Evolutionary conservation across 2,329 filamentous ascomycete species (phyloP), one percentile per base, ranked within the genome.

Genomic region (Hortaea sp.): DNA sequence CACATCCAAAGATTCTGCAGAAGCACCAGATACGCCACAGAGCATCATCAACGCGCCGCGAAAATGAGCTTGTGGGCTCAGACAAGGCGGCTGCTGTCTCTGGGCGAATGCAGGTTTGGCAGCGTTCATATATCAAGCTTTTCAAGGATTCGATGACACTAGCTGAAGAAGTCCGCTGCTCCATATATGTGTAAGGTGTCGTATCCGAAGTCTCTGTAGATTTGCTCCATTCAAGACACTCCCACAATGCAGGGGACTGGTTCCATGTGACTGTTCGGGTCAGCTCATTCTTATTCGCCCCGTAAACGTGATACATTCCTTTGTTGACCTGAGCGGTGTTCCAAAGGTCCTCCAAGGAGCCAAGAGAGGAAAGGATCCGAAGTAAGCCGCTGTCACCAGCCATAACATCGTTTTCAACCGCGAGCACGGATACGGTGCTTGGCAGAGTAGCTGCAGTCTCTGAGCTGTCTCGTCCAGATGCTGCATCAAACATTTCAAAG

Each of bases 11-110:
- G 30, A 81, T 74, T 45, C 72, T 73, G 61, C 78, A 82, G 61
- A 82, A 83, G 0, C 74, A 79, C 78, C 79, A 82, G 29, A 83
- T 75, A 2, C 79, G 74, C 77, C 78, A 82, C 41, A 82, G 71
- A 0, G 79, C 78, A 59, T 80, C 72, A 47, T 81, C 75, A 28
- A 82, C 69, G 47, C 77, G 72, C 37, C 67, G 66, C 1, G 73
- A 69, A 6, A 61, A 54, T 6, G 69, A 64, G 37, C 60, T 56
- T 39, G 71, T 67, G 13, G 68, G 60, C 4, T 72, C 74, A 1
- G 71, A 65, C 3, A 82, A 66, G 2, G 76, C 77, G 20, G 65
- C 63, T 5, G 75, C 67, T 0, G 78, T 81, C 46, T 78, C 75
- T 1, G 69, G 69, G 6, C 78, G 75, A 29, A 81, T 65, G 49